phyloP scores from a whole-genome alignment of 2,329 filamentous ascomycete genomes.

The Colletotrichum higginsianum region DNA sequence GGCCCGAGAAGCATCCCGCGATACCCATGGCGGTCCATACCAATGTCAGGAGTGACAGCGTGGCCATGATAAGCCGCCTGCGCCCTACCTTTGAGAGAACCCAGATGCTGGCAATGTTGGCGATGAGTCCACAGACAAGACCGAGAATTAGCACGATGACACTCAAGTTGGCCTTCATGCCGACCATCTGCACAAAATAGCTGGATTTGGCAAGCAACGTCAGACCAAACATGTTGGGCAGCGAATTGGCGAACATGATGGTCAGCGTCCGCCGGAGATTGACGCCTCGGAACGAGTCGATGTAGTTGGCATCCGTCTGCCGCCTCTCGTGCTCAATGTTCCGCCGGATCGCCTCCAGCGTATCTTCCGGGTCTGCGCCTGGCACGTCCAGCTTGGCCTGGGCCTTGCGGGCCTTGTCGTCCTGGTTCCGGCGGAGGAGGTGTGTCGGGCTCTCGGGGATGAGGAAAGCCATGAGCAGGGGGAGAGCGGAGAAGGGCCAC shows the following conservation, averaged over 20 bases:
- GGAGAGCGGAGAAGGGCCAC: conserved; percentile 60
- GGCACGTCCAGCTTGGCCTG: conserved; percentile 65
- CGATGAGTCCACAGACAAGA: conserved; percentile 60
- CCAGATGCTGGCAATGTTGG: conserved; percentile 62
- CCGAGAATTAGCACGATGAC: conserved; percentile 63
- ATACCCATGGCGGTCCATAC: conserved; percentile 64
- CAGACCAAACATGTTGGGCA: conserved; percentile 63
- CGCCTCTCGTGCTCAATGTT: conserved; percentile 60
- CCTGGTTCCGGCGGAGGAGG: conserved; percentile 58
- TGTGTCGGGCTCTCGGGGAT: conserved; percentile 68
- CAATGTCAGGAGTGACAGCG: conserved; percentile 50
- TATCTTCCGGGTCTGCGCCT: conserved; percentile 55
- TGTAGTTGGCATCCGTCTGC: conserved; percentile 53
- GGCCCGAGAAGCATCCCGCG: conserved; percentile 59
- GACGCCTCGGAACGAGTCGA: conserved; percentile 59
- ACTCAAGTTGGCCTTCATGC: conserved; percentile 49
- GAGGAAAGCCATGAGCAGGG: conserved; percentile 58
- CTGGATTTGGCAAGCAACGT: conserved; percentile 59
- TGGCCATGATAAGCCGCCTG: conserved; percentile 55
- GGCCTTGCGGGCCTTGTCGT: conserved; percentile 58
- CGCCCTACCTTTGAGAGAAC: conserved; percentile 58
- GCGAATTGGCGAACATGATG: conserved; percentile 57
- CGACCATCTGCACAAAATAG: conserved; percentile 57
- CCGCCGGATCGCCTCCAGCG: conserved; percentile 61
- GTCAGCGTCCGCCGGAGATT: conserved; percentile 60